Percentiles rank a stretch among this genome's conserved stretches.
These are phyloP conservation scores for Pseudopediastrum boryanum DNA, from an alignment of 139 green algal genomes.

Conservation along the genomic window DNA sequence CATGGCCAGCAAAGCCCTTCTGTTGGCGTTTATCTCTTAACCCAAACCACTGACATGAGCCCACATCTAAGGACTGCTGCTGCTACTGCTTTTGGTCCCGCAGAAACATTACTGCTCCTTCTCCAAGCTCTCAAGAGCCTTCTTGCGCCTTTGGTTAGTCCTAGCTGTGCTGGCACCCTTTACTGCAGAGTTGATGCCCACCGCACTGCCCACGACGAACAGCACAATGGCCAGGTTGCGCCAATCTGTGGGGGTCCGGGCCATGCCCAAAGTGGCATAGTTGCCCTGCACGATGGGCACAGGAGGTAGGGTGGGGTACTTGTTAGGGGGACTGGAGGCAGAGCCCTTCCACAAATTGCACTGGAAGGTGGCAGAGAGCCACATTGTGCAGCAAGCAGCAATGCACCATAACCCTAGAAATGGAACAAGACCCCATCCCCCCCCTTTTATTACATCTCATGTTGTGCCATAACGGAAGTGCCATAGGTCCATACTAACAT, in stretches of 20 bases:
- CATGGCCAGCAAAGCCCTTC: no score
- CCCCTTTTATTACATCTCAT: not conserved
- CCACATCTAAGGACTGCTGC: no score
- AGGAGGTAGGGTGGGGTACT: not conserved
- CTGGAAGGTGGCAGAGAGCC: not conserved
- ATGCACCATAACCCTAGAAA: not conserved
- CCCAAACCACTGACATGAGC: no score
- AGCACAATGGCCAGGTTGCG: conserved; percentile 50
- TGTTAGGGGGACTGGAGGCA: not conserved
- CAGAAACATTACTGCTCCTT: conserved; percentile 46
- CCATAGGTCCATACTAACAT: no score
- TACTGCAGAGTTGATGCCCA: conserved; percentile 43
- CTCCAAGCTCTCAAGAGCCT: conserved; percentile 44
- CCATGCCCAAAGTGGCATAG: conserved; percentile 52
- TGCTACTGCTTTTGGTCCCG: no score
- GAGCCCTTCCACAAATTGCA: no score
- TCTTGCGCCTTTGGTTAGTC: conserved; percentile 36
- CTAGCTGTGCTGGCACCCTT: conserved; percentile 14
- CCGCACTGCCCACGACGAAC: not conserved
- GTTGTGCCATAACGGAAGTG: not conserved
- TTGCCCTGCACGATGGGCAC: conserved; percentile 34
- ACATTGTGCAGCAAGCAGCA: not conserved
- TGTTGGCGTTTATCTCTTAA: no score
- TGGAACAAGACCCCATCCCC: not conserved
- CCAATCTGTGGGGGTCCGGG: conserved; percentile 41